These are phyloP conservation scores for Moringa oleifera DNA, from an alignment of 345 rosid species.

Conservation along the genomic window DNA sequence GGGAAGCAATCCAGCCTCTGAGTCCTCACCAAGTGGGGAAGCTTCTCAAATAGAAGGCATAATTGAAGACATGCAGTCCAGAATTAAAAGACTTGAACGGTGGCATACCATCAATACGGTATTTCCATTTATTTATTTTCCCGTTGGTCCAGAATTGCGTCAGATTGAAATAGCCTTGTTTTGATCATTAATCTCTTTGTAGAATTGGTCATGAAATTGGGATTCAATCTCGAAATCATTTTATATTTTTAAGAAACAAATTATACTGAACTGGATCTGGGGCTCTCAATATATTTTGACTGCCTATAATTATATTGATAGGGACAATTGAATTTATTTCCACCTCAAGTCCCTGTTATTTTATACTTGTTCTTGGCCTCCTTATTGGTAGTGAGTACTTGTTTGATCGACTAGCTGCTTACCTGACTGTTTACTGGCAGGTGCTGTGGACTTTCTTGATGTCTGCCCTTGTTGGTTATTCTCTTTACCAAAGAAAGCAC, in stretches of 20 bases:
- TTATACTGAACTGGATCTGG: too few species aligned
- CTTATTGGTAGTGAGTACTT: neutral
- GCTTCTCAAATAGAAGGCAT: slow-evolving; percentile 56
- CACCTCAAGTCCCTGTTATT: neutral
- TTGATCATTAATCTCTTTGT: too few species aligned
- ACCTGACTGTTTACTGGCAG: slow-evolving; percentile 27
- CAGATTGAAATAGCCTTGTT: neutral
- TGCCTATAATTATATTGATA: neutral
- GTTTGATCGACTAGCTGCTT: neutral
- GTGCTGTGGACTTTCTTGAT: slow-evolving; percentile 94
- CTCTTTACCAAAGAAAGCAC: slow-evolving; percentile 89
- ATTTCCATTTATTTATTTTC: neutral
- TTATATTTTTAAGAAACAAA: too few species aligned
- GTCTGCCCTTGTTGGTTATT: slow-evolving; percentile 94
- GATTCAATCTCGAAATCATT: too few species aligned
- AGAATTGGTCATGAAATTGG: too few species aligned
- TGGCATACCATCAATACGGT: slow-evolving; percentile 97
- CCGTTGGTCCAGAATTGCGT: neutral
- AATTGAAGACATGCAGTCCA: slow-evolving; percentile 85
- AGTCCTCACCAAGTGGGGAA: slow-evolving; percentile 74
- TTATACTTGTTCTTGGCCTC: neutral
- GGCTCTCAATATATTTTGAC: neutral
- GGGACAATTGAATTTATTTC: too few species aligned
- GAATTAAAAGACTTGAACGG: slow-evolving; percentile 84
- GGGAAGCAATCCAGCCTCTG: slow-evolving; percentile 71